These are phyloP conservation scores for Cylindrotheca fusiformis DNA, from an alignment of 108 stramenopile genomes.

Conservation along the genomic window DNA sequence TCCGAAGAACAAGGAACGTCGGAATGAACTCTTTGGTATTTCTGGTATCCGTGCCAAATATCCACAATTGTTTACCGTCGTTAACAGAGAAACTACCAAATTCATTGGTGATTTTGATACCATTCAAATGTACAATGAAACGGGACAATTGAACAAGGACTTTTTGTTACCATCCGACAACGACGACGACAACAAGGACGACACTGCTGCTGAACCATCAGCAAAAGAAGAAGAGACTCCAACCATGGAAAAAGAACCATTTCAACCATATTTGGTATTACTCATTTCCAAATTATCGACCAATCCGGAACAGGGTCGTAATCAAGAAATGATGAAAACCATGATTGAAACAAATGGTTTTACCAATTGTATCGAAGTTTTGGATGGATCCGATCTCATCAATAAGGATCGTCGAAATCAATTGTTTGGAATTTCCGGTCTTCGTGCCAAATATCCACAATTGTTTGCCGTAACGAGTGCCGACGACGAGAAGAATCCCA, in stretches of 20 bases:
- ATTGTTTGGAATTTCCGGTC: conserved; percentile 54
- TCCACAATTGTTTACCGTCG: conserved; percentile 64
- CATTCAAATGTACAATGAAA: conserved; percentile 13
- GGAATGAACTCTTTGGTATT: conserved; percentile 53
- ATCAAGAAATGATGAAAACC: conserved; percentile 28
- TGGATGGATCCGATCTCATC: conserved; percentile 45
- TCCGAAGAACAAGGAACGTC: conserved; percentile 27
- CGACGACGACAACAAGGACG: not conserved
- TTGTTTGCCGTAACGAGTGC: conserved; percentile 50
- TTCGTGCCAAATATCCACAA: conserved; percentile 65
- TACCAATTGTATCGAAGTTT: conserved; percentile 17
- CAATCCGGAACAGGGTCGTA: conserved; percentile 21
- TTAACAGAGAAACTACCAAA: conserved; percentile 12
- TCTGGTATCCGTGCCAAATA: conserved; percentile 57
- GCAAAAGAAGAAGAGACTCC: too few relatives aligned
- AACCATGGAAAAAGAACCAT: not conserved
- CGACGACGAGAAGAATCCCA: conserved; percentile 12
- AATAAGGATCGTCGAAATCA: conserved; percentile 38
- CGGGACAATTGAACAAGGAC: conserved; percentile 1
- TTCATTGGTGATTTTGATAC: conserved; percentile 22
- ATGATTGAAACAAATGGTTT: conserved; percentile 20
- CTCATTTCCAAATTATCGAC: not conserved
- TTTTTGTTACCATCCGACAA: not conserved
- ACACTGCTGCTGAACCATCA: too few relatives aligned
- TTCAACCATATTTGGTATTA: not conserved